A percentile compares a stretch with the other conserved stretches of the same genome.
These are phyloP conservation scores for Polytolypa hystricis DNA, from an alignment of 2,329 filamentous ascomycete species.

Conservation along the genomic window DNA sequence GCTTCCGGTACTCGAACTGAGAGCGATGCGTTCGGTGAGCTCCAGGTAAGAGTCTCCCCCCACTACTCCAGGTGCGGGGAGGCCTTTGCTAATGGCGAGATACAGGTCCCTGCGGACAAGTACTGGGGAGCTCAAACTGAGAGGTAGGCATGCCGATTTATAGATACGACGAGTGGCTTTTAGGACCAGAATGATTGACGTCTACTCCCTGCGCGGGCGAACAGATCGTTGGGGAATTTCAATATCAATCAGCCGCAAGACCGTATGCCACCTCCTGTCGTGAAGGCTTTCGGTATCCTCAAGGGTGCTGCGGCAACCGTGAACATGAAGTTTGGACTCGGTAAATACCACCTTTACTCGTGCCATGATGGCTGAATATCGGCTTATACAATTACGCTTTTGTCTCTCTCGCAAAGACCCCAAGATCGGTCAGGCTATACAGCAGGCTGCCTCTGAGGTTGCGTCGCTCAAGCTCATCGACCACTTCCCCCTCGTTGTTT, in stretches of 20 bases:
- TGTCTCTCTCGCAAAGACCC: conserved; percentile 49
- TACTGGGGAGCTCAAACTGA: conserved; percentile 99
- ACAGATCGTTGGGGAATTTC: conserved; percentile 82
- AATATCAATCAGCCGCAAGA: conserved; percentile 99
- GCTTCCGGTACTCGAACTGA: conserved; percentile 59
- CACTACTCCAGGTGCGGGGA: background rate
- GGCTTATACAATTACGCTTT: conserved; percentile 13
- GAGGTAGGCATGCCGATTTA: conserved; percentile 46
- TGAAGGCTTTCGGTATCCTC: conserved; percentile 89
- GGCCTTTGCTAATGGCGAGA: background rate
- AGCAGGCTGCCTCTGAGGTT: conserved; percentile 88
- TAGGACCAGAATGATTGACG: conserved; percentile 2
- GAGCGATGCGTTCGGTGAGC: conserved; percentile 94
- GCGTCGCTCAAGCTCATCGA: conserved; percentile 87
- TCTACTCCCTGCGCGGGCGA: conserved; percentile 14
- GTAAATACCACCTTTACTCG: conserved; percentile 28
- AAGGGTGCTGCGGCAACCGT: conserved; percentile 94
- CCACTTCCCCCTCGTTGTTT: conserved; percentile 97
- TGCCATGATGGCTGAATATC: conserved; percentile 5
- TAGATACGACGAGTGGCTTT: background rate
- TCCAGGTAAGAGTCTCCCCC: conserved; percentile 46
- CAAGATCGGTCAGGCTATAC: conserved; percentile 82
- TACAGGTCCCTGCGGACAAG: conserved; percentile 66
- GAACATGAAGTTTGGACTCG: conserved; percentile 86
- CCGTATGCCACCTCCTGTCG: conserved; percentile 87